Evolutionary conservation across 148 eudicot species (phyloP).

Genomic region (Polygonum aviculare): DNA sequence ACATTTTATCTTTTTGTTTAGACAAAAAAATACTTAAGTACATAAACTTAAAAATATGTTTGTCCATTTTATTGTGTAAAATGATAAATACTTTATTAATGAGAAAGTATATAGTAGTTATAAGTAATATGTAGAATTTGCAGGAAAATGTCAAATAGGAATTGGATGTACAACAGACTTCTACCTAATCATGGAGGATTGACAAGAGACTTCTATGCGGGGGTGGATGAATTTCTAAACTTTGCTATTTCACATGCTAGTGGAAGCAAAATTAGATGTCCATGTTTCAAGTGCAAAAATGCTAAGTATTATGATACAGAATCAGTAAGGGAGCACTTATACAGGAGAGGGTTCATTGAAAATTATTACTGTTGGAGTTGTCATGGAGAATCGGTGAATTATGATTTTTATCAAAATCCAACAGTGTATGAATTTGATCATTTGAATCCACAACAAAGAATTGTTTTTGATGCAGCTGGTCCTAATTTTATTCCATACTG

Average conservation of each 20-base stretch:
- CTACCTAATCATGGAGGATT: not conserved
- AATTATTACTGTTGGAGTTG: no score
- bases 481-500: not conserved
- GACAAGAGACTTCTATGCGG: not conserved
- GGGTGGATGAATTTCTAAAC: not conserved
- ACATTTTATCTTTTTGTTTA: no score
- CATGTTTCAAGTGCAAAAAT: not conserved
- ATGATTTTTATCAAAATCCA: not conserved
- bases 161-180: not conserved
- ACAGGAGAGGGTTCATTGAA: no score
- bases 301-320: not conserved
- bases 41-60: no score
- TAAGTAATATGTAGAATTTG: no score
- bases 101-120: no score
- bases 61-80: no score
- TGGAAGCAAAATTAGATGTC: not conserved
- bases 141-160: not conserved
- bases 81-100: no score
- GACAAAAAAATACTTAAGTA: no score
- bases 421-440: not conserved
- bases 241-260: not conserved
- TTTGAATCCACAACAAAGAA: not conserved
- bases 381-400: no score
- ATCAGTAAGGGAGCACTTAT: not conserved
- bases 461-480: not conserved